These are phyloP conservation scores for Starmerella scarabaei DNA, from an alignment of 805 yeast species.

Conservation along the genomic window DNA sequence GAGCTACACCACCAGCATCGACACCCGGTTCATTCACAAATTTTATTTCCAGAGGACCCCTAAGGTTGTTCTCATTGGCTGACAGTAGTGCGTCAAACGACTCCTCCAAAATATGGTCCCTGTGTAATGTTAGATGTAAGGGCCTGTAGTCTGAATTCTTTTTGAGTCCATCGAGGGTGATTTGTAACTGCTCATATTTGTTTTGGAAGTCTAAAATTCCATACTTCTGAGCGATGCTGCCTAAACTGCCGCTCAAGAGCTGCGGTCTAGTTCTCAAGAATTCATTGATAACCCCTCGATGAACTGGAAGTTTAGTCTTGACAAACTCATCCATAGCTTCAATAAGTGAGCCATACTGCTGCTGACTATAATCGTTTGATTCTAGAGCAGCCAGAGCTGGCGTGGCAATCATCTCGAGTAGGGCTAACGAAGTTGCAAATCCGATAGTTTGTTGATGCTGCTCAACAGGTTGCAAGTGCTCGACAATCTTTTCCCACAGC, in stretches of 20 bases:
- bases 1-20: slow-evolving; percentile 95
- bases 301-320: slow-evolving; percentile 32
- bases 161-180: slow-evolving; percentile 34
- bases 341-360: slow-evolving; percentile 32
- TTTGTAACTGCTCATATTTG: slow-evolving; percentile 71
- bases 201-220: slow-evolving; percentile 88
- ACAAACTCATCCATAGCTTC: slow-evolving; percentile 33
- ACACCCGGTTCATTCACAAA: slow-evolving; percentile 92
- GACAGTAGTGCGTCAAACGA: slow-evolving; percentile 73
- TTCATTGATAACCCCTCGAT: slow-evolving; percentile 72
- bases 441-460: slow-evolving; percentile 43
- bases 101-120: slow-evolving; percentile 86
- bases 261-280: slow-evolving; percentile 87
- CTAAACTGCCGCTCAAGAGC: slow-evolving; percentile 89
- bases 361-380: slow-evolving; percentile 52
- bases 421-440: slow-evolving; percentile 69
- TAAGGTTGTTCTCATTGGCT: slow-evolving; percentile 51
- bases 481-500: slow-evolving; percentile 61
- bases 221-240: slow-evolving; percentile 77
- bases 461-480: slow-evolving; percentile 63
- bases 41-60: slow-evolving; percentile 44
- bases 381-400: slow-evolving; percentile 68
- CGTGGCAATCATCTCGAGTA: slow-evolving; percentile 87
- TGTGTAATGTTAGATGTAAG: slow-evolving; percentile 55
- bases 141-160: slow-evolving; percentile 29